Conservation (phyloP, 2,329 filamentous ascomycete genomes). For the Penicillium sp. region DNA sequence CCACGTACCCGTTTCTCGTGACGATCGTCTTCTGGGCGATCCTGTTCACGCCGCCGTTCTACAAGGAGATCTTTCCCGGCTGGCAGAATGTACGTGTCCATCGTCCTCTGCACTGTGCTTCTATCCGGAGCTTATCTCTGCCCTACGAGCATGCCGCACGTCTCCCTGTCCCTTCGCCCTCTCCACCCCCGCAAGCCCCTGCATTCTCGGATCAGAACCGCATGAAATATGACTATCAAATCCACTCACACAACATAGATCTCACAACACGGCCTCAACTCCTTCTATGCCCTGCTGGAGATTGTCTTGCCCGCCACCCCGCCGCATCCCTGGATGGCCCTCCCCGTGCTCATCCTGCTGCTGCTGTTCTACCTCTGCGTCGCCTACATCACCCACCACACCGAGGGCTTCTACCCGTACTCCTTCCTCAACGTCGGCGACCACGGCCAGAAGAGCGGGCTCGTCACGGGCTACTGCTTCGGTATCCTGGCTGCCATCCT, state of each 20-base stretch:
- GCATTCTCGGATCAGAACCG: slow-evolving; percentile 5
- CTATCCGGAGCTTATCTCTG: too few species aligned
- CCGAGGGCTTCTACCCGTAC: slow-evolving; percentile 73
- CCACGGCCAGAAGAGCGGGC: slow-evolving; percentile 47
- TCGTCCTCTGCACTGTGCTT: too few species aligned
- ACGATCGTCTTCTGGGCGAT: slow-evolving; percentile 68
- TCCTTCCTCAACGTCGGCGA: slow-evolving; percentile 65
- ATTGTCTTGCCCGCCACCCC: slow-evolving; percentile 65
- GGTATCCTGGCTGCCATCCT: slow-evolving; percentile 54
- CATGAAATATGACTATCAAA: too few species aligned
- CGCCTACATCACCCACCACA: slow-evolving; percentile 69
- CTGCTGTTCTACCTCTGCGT: slow-evolving; percentile 69
- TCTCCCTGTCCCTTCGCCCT: slow-evolving; percentile 5
- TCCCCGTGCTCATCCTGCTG: slow-evolving; percentile 66
- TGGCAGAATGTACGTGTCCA: slow-evolving; percentile 55
- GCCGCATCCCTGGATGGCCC: slow-evolving; percentile 62
- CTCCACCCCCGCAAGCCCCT: slow-evolving; percentile 1
- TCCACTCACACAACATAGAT: slow-evolving; percentile 41
- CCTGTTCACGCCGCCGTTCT: slow-evolving; percentile 56
- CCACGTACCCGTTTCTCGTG: slow-evolving; percentile 65
- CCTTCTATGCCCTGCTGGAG: slow-evolving; percentile 71
- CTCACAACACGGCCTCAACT: slow-evolving; percentile 73
- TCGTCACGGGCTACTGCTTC: slow-evolving; percentile 64
- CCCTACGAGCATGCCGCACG: neutral
- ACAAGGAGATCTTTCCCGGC: slow-evolving; percentile 49